Conservation (phyloP, 306 rosid genomes). For the Sophora flavescens region DNA sequence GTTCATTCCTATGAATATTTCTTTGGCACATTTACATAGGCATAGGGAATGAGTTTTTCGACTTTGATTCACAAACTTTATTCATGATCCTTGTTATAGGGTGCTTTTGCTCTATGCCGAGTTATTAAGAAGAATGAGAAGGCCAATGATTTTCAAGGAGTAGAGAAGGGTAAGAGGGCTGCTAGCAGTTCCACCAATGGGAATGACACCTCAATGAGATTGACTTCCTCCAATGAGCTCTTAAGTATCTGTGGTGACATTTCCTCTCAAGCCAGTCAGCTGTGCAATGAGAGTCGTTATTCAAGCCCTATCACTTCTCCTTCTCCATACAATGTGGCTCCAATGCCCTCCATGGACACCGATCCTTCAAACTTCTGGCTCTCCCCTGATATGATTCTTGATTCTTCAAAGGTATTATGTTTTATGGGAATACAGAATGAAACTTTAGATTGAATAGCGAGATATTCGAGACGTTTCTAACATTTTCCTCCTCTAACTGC, state of each 20-base stretch:
- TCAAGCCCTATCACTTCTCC: conserved; percentile 64
- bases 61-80: no score
- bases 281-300: conserved; percentile 58
- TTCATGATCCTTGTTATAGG: conserved; percentile 46
- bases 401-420: conserved; percentile 79
- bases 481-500: conserved; percentile 39
- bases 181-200: conserved; percentile 54
- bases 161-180: conserved; percentile 52
- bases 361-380: conserved; percentile 69
- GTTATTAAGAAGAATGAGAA: conserved; percentile 80
- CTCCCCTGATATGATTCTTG: conserved; percentile 82
- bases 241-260: conserved; percentile 53
- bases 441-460: background rate
- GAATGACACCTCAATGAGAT: conserved; percentile 45
- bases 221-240: conserved; percentile 43
- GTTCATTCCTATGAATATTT: no score
- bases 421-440: background rate
- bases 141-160: conserved; percentile 53
- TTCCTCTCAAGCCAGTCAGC: conserved; percentile 54
- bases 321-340: conserved; percentile 55
- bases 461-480: conserved; percentile 27
- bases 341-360: conserved; percentile 51
- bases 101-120: conserved; percentile 88
- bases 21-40: no score
- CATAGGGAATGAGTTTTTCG: no score